phyloP scores from a whole-genome alignment of 768 basidiomycete genomes.

The Pleurotus salmoneostramineus region DNA sequence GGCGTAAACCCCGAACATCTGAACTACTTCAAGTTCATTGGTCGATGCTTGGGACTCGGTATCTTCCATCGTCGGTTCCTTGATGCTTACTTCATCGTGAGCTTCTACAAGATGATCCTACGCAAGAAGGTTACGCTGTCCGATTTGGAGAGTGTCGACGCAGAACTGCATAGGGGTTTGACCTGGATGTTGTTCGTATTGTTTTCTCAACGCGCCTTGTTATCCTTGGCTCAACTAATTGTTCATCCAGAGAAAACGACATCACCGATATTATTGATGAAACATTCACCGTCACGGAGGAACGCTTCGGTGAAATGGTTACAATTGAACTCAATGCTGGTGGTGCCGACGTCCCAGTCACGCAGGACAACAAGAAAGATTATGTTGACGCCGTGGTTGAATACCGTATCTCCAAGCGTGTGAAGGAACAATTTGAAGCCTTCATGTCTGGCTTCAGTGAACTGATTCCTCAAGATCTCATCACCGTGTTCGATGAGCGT shows the following conservation, averaged over 20 bases:
- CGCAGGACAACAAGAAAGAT: conserved; percentile 98
- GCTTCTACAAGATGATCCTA: conserved; percentile 99
- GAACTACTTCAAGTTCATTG: conserved; percentile 99
- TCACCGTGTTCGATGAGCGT: conserved; percentile 98
- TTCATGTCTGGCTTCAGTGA: conserved; percentile 99
- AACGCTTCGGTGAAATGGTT: conserved; percentile 97
- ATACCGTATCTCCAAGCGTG: conserved; percentile 95
- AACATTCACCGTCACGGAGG: conserved; percentile 95
- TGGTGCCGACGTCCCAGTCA: conserved; percentile 83
- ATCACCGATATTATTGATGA: conserved; percentile 98
- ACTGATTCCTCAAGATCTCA: conserved; percentile 94
- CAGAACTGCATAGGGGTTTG: conserved; percentile 89
- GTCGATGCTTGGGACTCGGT: conserved; percentile 89
- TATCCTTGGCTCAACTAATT: too few species aligned
- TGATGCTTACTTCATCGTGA: conserved; percentile 98
- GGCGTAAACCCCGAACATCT: conserved; percentile 98
- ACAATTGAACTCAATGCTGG: conserved; percentile 93
- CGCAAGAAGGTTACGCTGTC: conserved; percentile 95
- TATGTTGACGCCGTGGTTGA: conserved; percentile 94
- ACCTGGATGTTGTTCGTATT: conserved; percentile 95
- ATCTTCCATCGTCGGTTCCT: conserved; percentile 99
- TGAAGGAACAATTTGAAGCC: conserved; percentile 98
- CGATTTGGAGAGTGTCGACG: conserved; percentile 96
- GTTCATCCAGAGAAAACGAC: conserved; percentile 78
- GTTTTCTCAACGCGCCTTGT: too few species aligned